phyloP scores from a whole-genome alignment of 2,329 filamentous ascomycete genomes.

The Sporothrix euskadiensis region DNA sequence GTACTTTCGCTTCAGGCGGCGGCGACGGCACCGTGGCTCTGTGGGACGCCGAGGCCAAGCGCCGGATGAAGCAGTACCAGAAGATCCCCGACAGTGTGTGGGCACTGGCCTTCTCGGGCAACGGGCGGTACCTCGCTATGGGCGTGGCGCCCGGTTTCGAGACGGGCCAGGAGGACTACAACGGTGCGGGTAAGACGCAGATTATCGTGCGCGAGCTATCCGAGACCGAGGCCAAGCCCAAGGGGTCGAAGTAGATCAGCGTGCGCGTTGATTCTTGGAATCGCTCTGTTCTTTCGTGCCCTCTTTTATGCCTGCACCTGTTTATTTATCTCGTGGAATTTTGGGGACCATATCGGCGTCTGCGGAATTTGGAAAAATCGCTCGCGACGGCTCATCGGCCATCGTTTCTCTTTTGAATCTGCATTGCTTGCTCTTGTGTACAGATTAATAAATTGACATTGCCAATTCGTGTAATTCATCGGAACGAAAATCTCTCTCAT shows the following conservation, averaged over 20 bases:
- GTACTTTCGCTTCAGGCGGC: slow-evolving; percentile 85
- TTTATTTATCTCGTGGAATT: slow-evolving; percentile 18
- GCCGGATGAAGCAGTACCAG: slow-evolving; percentile 85
- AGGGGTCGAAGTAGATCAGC: slow-evolving; percentile 63
- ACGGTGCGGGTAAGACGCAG: slow-evolving; percentile 69
- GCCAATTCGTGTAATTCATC: not conserved
- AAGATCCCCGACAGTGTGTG: slow-evolving; percentile 78
- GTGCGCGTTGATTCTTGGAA: not conserved
- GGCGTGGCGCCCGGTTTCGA: slow-evolving; percentile 86
- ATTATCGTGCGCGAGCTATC: slow-evolving; percentile 81
- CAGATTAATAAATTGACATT: not conserved
- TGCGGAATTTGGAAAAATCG: slow-evolving; percentile 24
- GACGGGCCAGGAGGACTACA: slow-evolving; percentile 78
- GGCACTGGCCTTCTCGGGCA: slow-evolving; percentile 71
- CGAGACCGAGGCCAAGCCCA: slow-evolving; percentile 85
- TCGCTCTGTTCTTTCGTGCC: not conserved
- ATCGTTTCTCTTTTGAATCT: not conserved
- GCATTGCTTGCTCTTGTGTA: not conserved
- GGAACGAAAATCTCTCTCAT: not conserved
- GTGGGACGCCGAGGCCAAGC: slow-evolving; percentile 90
- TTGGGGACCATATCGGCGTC: slow-evolving; percentile 26
- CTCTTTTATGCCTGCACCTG: not conserved
- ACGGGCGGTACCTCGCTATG: slow-evolving; percentile 77
- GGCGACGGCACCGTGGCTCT: slow-evolving; percentile 89
- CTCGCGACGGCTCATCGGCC: slow-evolving; percentile 6